Evolutionary conservation across 139 green algal species (phyloP), one percentile per base, ranked within the genome.

Genomic region (Coccomyxa sp.): DNA sequence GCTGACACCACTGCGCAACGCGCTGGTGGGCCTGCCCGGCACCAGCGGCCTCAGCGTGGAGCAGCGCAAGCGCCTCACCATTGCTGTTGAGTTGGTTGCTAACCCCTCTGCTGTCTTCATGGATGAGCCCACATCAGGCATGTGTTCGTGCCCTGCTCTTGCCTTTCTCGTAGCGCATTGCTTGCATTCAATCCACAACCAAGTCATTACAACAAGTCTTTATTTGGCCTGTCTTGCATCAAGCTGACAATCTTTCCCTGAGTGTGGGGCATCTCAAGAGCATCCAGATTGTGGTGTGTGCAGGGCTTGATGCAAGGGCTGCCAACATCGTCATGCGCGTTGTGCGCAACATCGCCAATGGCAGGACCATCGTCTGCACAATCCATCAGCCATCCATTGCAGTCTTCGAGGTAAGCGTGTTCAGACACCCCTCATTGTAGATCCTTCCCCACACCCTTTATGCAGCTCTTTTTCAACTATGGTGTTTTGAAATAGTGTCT

Each of bases 31-130:
- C 23, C 57, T 86, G 77, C 86, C 84, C 1, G 89, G 90, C 30
- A 74, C 83, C 15, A 87, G 66, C 77, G 89, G 89, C 57, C 81
- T 92, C 23, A 82, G 28, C 57, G 86, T 92, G 45, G 87, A 92
- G 87, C 89, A 92, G 87, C 84, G 89, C 81, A 92, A 92, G 83
- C 86, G 89, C 0, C 83, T 93, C 28, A 93, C 90, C 30, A 88
- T 93, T 67, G 87, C 89, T 28, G 84, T 91, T 71, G 88, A 92
- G 81, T 85, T 92, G 76, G 83, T 92, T n/a, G 84, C 90, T 74
- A 93, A 92, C 86, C 90, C 92, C 25, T 83, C 81, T 77, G 81
- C 88, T 76, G 31, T 90, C 31, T 90, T 90, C 83, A 87, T 92
- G 82, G 85, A 90, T 16, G 87, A 91, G 85, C 87, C 87, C 60